Evolutionary conservation across 768 basidiomycete genomes (phyloP), one percentile per base, ranked within the genome.

Genomic region (Leucogyrophana mollusca): DNA sequence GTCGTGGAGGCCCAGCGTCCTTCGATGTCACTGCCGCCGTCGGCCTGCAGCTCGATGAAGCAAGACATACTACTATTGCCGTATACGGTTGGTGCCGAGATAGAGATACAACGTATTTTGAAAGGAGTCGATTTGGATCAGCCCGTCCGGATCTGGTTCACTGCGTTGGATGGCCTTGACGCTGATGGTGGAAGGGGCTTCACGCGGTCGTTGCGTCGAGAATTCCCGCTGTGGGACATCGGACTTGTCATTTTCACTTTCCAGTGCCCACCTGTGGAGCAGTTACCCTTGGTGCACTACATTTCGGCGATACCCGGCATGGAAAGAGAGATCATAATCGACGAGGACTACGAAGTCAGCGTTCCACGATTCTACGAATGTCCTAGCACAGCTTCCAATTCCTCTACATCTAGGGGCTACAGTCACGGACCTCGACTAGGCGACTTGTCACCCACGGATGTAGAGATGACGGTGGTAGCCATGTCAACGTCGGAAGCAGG

Each of bases 131-230:
- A 13, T 21, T 49, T 9, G 43, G 58, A 46, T 8, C 37, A 9
- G 42, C 45, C 36, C 9, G 48, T 18, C 54, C 54, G 20, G 34
- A 22, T 68, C 16, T 68, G 66, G 66, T 52, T 71, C 27, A 38
- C 53, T 11, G 57, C 66, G 3, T 36, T 53, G 16, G 47, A 58
- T 24, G 67, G 64, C 4, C 36, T 52, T 17, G 56, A 65, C 43
- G 66, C 65, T 7, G 60, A 58, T 23, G 60, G 60, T n/a, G 60
- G 59, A 1, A 41, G 55, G 13, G 71, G 71, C 3, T 56, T 73
- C 22, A 50, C 58, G 8, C 46, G 66, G 24, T 55, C 64, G 5
- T 50, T 70, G 13, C 49, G 58, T 2, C 55, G 57, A 30, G 70
- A 71, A 49, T 67, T 58, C 40, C 53, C 50, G 6, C 40, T 57